Evolutionary conservation across 768 basidiomycete genomes (phyloP).

Genomic region (Serendipita sp.): DNA sequence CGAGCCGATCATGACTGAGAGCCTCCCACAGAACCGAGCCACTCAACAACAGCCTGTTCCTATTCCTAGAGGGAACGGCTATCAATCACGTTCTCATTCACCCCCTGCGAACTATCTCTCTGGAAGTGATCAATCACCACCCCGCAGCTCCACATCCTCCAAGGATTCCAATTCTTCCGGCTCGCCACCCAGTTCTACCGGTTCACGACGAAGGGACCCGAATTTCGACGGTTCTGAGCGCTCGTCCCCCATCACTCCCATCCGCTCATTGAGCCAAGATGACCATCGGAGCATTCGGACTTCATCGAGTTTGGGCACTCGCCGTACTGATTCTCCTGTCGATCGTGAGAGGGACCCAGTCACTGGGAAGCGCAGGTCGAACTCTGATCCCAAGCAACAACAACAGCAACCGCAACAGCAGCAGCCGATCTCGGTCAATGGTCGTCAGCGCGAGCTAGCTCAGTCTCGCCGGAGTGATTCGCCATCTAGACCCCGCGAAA

Average conservation of each 20-base stretch:
- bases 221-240: constrained; percentile 3
- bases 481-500: neutral
- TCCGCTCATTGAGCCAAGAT: constrained; percentile 1
- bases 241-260: neutral
- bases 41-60: constrained; percentile 1
- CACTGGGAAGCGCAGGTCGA: constrained; percentile 1
- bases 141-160: neutral
- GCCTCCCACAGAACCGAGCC: neutral
- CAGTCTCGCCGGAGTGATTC: neutral
- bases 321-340: neutral
- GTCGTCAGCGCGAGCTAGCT: neutral
- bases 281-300: neutral
- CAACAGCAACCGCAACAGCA: neutral
- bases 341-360: neutral
- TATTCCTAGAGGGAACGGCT: neutral
- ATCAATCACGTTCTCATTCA: neutral
- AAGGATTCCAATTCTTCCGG: neutral
- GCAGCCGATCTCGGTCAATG: neutral
- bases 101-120: neutral
- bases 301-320: neutral
- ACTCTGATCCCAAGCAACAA: neutral
- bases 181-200: constrained; percentile 1
- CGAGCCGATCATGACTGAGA: neutral
- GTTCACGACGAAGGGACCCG: neutral
- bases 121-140: neutral